Conservation (phyloP, 75 land plant species). For the Picea sitchensis region DNA sequence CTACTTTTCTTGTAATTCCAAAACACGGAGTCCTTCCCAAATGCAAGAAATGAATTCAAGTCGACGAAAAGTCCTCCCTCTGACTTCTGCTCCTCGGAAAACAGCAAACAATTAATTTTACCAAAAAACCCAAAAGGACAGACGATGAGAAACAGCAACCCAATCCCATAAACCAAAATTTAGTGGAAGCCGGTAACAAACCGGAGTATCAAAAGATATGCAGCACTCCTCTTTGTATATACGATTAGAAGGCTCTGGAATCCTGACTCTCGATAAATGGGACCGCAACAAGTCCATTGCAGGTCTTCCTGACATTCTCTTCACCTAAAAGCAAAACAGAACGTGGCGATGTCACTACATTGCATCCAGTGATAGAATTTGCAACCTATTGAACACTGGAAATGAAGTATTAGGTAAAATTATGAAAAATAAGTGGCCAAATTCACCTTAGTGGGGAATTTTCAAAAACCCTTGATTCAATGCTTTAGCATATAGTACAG, state of each 20-base stretch:
- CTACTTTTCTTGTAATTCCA: conserved; percentile 96
- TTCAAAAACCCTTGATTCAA: no score
- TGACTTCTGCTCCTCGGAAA: conserved; percentile 58
- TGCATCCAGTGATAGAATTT: no score
- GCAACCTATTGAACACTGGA: no score
- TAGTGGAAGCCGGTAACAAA: conserved; percentile 10
- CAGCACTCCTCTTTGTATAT: conserved; percentile 98
- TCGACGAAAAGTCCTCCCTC: conserved; percentile 93
- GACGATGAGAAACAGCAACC: not conserved
- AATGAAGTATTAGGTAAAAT: no score
- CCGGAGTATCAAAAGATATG: conserved; percentile 91
- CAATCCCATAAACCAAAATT: no score
- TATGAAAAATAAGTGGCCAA: no score
- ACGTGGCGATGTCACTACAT: not conserved
- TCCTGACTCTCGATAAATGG: conserved; percentile 76
- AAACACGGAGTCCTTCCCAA: conserved; percentile 77
- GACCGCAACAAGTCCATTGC: conserved; percentile 87
- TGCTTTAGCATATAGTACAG: no score
- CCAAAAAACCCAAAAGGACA: conserved; percentile 4
- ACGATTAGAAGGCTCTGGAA: conserved; percentile 91
- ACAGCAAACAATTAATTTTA: conserved; percentile 1
- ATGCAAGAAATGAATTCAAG: conserved; percentile 87
- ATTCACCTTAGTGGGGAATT: no score
- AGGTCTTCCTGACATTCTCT: conserved; percentile 5
- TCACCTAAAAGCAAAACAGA: not conserved